These are phyloP conservation scores for Gremmenia infestans DNA, from an alignment of 2,329 filamentous ascomycete species.

Conservation along the genomic window DNA sequence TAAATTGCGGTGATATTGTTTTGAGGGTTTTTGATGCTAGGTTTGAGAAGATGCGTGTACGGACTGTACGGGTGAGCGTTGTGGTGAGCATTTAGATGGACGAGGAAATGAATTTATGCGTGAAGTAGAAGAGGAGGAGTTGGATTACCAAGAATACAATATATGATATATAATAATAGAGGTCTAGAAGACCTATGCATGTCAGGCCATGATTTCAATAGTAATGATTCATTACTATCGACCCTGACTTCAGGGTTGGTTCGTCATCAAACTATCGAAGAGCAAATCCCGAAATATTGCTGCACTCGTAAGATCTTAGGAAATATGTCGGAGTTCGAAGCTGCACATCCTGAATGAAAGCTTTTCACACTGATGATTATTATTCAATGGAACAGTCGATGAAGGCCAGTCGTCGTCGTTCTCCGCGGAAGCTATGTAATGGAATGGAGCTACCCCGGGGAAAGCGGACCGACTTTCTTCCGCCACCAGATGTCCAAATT, in stretches of 20 bases:
- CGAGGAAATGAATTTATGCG: not conserved
- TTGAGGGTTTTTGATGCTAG: not conserved
- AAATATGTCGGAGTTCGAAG: not conserved
- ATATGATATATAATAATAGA: not conserved
- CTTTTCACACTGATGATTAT: not conserved
- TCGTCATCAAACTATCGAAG: slow-evolving; percentile 7
- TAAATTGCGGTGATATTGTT: not conserved
- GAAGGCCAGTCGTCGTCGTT: not conserved
- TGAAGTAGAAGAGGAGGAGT: too few relatives aligned
- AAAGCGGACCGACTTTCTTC: slow-evolving; percentile 14
- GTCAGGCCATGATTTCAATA: not conserved
- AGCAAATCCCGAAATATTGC: too few relatives aligned
- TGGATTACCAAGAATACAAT: not conserved
- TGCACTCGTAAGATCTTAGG: too few relatives aligned
- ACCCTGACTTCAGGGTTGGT: not conserved
- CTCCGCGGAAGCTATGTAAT: too few relatives aligned
- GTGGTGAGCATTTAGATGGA: slow-evolving; percentile 6
- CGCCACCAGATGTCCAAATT: slow-evolving; percentile 4
- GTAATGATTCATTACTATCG: not conserved
- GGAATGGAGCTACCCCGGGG: too few relatives aligned
- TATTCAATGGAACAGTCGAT: not conserved
- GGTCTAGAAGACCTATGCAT: not conserved
- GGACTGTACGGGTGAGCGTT: slow-evolving; percentile 9
- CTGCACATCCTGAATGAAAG: not conserved
- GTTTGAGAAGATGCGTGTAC: not conserved